A percentile compares a stretch with the other conserved stretches of the same genome.
phyloP scores from a whole-genome alignment of 495 filamentous ascomycete genomes.

The Penicillium dipodomyicola region DNA sequence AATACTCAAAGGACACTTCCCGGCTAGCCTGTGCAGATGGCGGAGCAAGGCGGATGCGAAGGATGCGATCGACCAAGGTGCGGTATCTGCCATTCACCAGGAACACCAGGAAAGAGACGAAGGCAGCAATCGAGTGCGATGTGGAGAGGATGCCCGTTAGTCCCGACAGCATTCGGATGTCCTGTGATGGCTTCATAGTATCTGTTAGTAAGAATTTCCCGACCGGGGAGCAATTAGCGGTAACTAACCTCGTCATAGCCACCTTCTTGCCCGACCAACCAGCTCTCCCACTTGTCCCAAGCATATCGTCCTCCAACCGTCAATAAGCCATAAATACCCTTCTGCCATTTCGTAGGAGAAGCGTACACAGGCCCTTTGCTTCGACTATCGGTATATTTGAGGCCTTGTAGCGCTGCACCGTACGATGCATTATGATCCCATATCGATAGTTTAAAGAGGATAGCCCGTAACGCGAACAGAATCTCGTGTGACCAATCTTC shows the following conservation, averaged over 20 bases:
- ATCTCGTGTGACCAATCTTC: slow-evolving; percentile 91
- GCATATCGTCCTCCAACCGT: slow-evolving; percentile 85
- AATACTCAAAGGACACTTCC: slow-evolving; percentile 94
- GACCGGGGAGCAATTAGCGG: background rate
- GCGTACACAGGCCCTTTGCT: slow-evolving; percentile 57
- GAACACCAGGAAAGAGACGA: slow-evolving; percentile 85
- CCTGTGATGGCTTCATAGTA: slow-evolving; percentile 37
- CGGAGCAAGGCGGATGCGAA: slow-evolving; percentile 82
- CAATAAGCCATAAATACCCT: slow-evolving; percentile 75
- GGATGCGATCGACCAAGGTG: slow-evolving; percentile 81
- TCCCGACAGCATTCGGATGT: slow-evolving; percentile 59
- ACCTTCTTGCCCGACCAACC: slow-evolving; percentile 71
- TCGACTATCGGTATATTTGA: slow-evolving; percentile 85
- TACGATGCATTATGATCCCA: slow-evolving; percentile 97
- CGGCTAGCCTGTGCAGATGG: slow-evolving; percentile 77
- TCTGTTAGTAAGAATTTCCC: slow-evolving; percentile 26
- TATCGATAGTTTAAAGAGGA: slow-evolving; percentile 90
- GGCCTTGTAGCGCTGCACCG: slow-evolving; percentile 86
- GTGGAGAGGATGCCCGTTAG: slow-evolving; percentile 68
- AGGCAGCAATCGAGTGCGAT: slow-evolving; percentile 72
- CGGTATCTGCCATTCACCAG: slow-evolving; percentile 86
- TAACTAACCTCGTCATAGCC: slow-evolving; percentile 59
- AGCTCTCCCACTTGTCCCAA: slow-evolving; percentile 88
- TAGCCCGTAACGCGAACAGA: slow-evolving; percentile 66
- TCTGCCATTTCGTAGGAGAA: slow-evolving; percentile 72